Percentiles rank a stretch among this genome's conserved stretches.
phyloP scores from a whole-genome alignment of 2,329 filamentous ascomycete genomes.

The Verticillium klebahnii region DNA sequence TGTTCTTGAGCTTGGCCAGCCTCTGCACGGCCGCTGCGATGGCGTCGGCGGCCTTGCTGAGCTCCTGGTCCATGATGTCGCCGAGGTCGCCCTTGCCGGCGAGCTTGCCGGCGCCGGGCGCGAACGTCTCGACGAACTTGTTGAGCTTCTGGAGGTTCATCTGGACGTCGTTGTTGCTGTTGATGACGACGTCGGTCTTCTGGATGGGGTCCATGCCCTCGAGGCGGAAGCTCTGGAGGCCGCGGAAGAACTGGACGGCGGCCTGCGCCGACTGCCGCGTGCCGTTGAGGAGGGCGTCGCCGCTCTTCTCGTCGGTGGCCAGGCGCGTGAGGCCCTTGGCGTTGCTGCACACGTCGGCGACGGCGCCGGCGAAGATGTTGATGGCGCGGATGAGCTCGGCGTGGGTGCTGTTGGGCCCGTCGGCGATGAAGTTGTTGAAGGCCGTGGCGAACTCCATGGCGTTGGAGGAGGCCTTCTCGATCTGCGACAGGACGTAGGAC shows the following conservation, averaged over 20 bases:
- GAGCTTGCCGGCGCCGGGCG: constrained; percentile 81
- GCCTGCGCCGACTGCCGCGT: constrained; percentile 80
- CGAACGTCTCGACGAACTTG: constrained; percentile 88
- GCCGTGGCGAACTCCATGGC: constrained; percentile 97
- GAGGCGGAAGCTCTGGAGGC: constrained; percentile 87
- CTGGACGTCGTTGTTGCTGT: constrained; percentile 94
- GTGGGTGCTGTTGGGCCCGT: constrained; percentile 86
- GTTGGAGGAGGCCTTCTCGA: constrained; percentile 91
- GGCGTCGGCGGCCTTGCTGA: constrained; percentile 90
- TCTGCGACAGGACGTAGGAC: constrained; percentile 90
- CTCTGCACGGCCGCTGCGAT: constrained; percentile 90
- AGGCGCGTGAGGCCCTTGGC: constrained; percentile 92
- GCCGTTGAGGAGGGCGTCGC: constrained; percentile 76
- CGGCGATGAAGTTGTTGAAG: constrained; percentile 98
- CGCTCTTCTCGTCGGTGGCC: constrained; percentile 92
- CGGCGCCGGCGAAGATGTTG: constrained; percentile 82
- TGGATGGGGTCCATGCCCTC: constrained; percentile 86
- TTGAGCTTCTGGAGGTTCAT: constrained; percentile 90
- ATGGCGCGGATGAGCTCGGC: constrained; percentile 90
- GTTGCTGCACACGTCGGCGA: constrained; percentile 92
- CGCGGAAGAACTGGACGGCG: constrained; percentile 92
- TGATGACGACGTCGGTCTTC: constrained; percentile 96
- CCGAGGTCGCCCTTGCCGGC: constrained; percentile 80
- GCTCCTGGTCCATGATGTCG: constrained; percentile 86
- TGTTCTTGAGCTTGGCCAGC: constrained; percentile 88